Evolutionary conservation across 129 eudicot species (phyloP).

Genomic region (Tagetes erecta): DNA sequence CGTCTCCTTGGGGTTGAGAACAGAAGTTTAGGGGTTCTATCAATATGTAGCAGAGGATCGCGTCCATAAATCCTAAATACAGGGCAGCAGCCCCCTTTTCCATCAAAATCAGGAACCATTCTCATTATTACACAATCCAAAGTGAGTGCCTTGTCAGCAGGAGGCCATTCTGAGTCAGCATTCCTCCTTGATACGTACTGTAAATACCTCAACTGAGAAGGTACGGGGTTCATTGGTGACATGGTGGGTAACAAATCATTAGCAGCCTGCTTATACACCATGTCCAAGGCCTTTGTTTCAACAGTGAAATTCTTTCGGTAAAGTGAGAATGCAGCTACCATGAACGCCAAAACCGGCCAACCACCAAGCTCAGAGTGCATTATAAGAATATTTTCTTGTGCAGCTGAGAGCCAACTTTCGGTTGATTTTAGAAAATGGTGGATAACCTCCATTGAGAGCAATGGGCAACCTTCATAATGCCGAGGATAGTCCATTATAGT

Average conservation of each 20-base stretch:
- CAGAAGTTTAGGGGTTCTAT: slow-evolving; percentile 64
- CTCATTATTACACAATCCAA: slow-evolving; percentile 79
- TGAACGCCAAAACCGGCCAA: slow-evolving; percentile 90
- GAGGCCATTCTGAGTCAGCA: slow-evolving; percentile 78
- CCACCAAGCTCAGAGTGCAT: slow-evolving; percentile 86
- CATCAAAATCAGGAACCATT: slow-evolving; percentile 71
- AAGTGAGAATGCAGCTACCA: slow-evolving; percentile 73
- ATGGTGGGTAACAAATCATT: slow-evolving; percentile 58
- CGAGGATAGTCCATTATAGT: slow-evolving; percentile 76
- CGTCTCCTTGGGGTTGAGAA: slow-evolving; percentile 74
- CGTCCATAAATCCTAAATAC: slow-evolving; percentile 77
- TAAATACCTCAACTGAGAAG: slow-evolving; percentile 80
- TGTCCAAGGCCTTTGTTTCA: slow-evolving; percentile 71
- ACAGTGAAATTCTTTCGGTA: slow-evolving; percentile 54
- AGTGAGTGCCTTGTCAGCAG: slow-evolving; percentile 67
- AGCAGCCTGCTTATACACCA: slow-evolving; percentile 74
- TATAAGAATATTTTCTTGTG: slow-evolving; percentile 63
- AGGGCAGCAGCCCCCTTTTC: slow-evolving; percentile 79
- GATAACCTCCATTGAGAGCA: slow-evolving; percentile 74
- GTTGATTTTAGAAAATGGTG: slow-evolving; percentile 77
- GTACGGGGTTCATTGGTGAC: slow-evolving; percentile 64
- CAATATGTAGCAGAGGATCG: slow-evolving; percentile 61
- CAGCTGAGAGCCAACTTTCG: slow-evolving; percentile 78
- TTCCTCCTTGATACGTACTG: slow-evolving; percentile 76
- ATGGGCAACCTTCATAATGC: slow-evolving; percentile 79